phyloP scores from a whole-genome alignment of 139 green algal genomes.

The Tetradesmus lagerheimii region DNA sequence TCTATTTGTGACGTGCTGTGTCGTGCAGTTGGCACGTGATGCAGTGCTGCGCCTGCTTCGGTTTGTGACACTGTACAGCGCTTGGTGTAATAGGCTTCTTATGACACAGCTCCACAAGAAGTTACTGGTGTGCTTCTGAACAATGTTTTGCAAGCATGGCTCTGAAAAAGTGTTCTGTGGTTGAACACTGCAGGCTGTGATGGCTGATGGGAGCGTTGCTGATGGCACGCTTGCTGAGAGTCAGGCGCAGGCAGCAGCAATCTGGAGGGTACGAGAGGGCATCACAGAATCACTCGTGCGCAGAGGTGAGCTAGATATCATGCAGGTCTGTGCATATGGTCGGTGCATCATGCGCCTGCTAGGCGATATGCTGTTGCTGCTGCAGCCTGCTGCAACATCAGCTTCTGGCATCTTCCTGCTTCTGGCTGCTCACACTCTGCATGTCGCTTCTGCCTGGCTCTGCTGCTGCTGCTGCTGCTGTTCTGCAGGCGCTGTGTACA shows the following conservation, averaged over 20 bases:
- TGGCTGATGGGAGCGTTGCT: conserved; percentile 49
- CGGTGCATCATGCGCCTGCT: no score
- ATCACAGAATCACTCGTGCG: conserved; percentile 87
- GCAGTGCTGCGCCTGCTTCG: no score
- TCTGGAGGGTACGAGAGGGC: conserved; percentile 94
- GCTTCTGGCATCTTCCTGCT: no score
- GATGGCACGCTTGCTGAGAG: conserved; percentile 69
- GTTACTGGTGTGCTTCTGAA: no score
- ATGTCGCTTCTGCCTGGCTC: no score
- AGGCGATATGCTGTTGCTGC: neutral
- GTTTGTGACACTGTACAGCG: no score
- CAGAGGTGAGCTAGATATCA: conserved; percentile 57
- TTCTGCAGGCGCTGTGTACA: conserved; percentile 88
- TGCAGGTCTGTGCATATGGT: neutral
- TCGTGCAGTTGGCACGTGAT: no score
- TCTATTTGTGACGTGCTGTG: neutral
- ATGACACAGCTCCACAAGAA: no score
- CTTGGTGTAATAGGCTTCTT: no score
- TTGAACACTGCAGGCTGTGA: conserved; percentile 49
- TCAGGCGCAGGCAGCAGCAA: conserved; percentile 70
- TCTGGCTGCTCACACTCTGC: no score
- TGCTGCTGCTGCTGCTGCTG: neutral
- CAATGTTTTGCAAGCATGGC: no score
- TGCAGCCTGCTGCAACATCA: neutral
- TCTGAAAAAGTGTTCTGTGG: no score